Evolutionary conservation across 306 rosid species (phyloP), one percentile per base, ranked within the genome.

Genomic region (Canavalia gladiata): DNA sequence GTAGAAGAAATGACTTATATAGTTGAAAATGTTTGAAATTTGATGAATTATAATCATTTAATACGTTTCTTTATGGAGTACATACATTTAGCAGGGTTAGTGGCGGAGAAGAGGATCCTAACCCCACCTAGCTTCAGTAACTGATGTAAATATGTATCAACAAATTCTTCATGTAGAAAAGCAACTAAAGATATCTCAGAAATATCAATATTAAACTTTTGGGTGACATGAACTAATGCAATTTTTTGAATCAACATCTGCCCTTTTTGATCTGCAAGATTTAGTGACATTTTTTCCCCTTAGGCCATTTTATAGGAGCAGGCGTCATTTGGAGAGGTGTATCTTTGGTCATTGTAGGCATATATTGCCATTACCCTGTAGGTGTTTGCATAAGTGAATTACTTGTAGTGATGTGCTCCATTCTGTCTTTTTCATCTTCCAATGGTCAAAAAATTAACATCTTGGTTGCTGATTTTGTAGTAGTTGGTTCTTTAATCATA

Each of bases 401-500:
- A 7, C 30, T 45, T 56, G 41, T 39, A 7, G 41, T 18, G 9
- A 8, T 33, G 18, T 35, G 41, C 54, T 58, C 43, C 35, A 50
- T 72, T 80, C 11, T 50, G 65, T 60, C 54, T 37, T 72, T 39
- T 35, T 52, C 6, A 50, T 63, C 50, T 50, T 10, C 30, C 37
- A 63, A 18, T 18, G 56, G 6, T 13, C 37, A 34, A 68, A 78
- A 33, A 10, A 10, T 52, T 33, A 75, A 9, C 49, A 37, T 18
- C 33, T 52, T 29, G 25, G 25, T 18, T 41, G 25, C 55, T 64
- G 56, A 78, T 73, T 64, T 50, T 71, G 60, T 72, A 10, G 73
- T 55, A 58, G 18, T 59, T 54, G 63, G 78, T 69, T 77, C 37
- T 30, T 10, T 51, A 52, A 54, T 76, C 67, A 77, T 47, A 10